Base-by-base conservation (phyloP, 202 grass and related monocot genomes). In the Carex sylvatica region DNA sequence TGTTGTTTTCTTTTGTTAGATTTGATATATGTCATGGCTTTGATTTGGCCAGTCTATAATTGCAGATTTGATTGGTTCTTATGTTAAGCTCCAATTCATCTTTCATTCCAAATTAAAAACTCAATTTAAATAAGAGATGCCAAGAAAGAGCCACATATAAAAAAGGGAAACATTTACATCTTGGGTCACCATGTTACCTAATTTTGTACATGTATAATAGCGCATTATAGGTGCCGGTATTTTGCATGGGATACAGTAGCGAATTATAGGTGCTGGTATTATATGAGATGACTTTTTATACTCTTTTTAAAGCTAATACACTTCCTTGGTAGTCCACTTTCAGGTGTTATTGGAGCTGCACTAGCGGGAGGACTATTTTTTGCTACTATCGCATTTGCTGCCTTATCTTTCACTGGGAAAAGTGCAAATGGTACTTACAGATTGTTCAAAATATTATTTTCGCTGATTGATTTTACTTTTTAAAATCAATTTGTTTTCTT, bases 311-410 rank as follows among this genome's bases (percentile, higher is more conserved):
- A 64, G 12, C 36, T 61, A 44, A 64, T 65, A 24, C 78, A 82
- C 82, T 87, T 76, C 20, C 55, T 52, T 87, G 82, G 64, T 96
- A 92, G 90, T 85, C 85, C 85, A 84, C 76, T 87, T 90, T 88
- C 90, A 98, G 95, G 86, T 40, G 51, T 91, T 85, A 75, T 95
- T 58, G 95, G 92, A 90, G 80, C 86, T 84, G 83, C 80, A 53
- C 80, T 98, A 65, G 95, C 91, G 55, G 92, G 91, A 19, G 63
- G 87, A 38, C 81, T 98, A 84, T 91, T 98, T 82, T 15, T 91
- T 64, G 83, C 91, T 71, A 90, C 84, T 24, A 18, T 92, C 73
- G 84, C 92, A 65, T 95, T 93, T 30, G 90, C 92, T 10, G 80
- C 82, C 10, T 87, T 91, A 65, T 91, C 92, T 59, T 11, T 95